phyloP scores from a whole-genome alignment of 75 land plant genomes.

The Gnetum montanum region DNA sequence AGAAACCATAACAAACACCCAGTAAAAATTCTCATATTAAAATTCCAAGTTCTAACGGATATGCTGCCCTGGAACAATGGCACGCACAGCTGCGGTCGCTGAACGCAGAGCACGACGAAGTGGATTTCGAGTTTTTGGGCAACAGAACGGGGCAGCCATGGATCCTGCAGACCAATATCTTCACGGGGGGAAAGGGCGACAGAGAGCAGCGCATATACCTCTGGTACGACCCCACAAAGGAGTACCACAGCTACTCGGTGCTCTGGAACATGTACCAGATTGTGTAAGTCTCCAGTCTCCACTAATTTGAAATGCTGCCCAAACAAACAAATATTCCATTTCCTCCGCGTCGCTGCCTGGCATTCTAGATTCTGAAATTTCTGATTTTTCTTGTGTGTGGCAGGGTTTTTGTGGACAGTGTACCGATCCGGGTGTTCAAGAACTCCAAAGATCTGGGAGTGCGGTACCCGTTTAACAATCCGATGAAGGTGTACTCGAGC shows the following conservation, averaged over 20 bases:
- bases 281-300: conserved; percentile 7
- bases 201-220: conserved; percentile 21
- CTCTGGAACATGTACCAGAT: conserved; percentile 21
- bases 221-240: conserved; percentile 15
- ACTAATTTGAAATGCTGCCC: neutral
- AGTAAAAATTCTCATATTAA: neutral
- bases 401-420: conserved; percentile 45
- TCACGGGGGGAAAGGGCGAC: conserved; percentile 21
- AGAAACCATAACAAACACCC: too few relatives aligned
- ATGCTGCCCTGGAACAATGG: too few relatives aligned
- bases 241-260: conserved; percentile 16
- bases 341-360: neutral
- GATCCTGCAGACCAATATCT: conserved; percentile 17
- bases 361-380: neutral
- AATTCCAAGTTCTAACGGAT: neutral
- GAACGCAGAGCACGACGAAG: conserved; percentile 15
- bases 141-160: conserved; percentile 13
- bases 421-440: conserved; percentile 39
- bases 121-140: conserved; percentile 21
- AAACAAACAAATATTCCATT: neutral
- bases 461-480: conserved; percentile 34
- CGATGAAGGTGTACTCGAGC: conserved; percentile 47
- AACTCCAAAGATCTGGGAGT: conserved; percentile 43
- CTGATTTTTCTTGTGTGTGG: neutral
- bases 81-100: conserved; percentile 3